Base-by-base conservation (phyloP, 2,329 filamentous ascomycete species). In the Sporothrix brasiliensis region DNA sequence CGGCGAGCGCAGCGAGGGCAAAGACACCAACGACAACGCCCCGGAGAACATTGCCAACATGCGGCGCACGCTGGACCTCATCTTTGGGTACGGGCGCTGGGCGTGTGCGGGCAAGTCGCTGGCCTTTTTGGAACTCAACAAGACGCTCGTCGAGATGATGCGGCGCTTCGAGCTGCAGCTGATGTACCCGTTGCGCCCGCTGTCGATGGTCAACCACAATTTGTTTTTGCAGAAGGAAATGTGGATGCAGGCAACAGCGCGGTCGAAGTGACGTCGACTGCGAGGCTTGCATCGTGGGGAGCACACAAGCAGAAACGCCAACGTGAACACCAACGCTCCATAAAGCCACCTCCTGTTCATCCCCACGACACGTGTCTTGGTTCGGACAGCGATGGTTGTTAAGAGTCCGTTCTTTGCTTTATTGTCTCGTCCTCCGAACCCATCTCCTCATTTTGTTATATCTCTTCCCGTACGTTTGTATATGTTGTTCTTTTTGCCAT, bases 81-180 rank as follows among this genome's bases (percentile, higher is more conserved):
- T 81, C 11, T 84, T 83, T 74, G 79, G 80, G 3, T 76, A 77
- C 44, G 82, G 82, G 3, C 72, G 76, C 34, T 81, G 77, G 71
- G 74, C 77, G 70, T 84, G 83, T 71, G 74, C 83, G 5, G 83
- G 83, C 0, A 81, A 80, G 74, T 74, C 78, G 27, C 78, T 84
- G 39, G 82, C 81, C 0, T 74, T 80, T 58, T 78, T 83, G 71
- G 82, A 83, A 75, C 71, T 83, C 52, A 79, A 81, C 73, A 84
- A 76, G 73, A 65, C 72, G 19, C 72, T 74, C 27, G 70, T 73
- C 34, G 75, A 76, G 27, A 30, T 73, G 34, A 65, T 73, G 60
- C 73, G 73, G 4, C 72, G 72, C 19, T 77, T 77, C 54, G 76
- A 78, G 67, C 75, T 77, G 61, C 76, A 78, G 73, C 72, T 77